Conservation (phyloP, 1,284 basidiomycete genomes). For the Sporisorium scitamineum region DNA sequence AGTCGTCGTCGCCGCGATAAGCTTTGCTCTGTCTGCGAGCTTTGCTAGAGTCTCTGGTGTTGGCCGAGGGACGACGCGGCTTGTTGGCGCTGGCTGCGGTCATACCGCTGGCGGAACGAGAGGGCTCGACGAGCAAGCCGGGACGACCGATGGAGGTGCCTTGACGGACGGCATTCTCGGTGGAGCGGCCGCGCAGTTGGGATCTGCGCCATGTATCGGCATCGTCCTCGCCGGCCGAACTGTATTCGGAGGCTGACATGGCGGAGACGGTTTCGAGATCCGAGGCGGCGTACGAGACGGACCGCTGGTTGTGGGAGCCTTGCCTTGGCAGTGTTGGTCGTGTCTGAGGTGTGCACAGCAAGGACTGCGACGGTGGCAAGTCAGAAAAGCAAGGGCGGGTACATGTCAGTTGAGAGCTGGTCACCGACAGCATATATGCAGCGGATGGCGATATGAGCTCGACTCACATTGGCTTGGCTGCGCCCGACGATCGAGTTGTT, state of each 20-base stretch:
- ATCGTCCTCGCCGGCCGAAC: conserved; percentile 56
- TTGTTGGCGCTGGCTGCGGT: conserved; percentile 23
- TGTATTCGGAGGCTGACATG: conserved; percentile 58
- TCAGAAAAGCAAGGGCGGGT: background rate
- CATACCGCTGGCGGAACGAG: conserved; percentile 32
- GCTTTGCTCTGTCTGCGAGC: conserved; percentile 39
- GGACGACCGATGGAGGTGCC: conserved; percentile 29
- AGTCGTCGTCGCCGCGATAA: conserved; percentile 34
- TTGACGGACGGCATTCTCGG: conserved; percentile 38
- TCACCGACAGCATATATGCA: background rate
- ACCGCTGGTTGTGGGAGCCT: conserved; percentile 42
- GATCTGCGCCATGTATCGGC: conserved; percentile 33
- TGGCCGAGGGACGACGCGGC: conserved; percentile 31
- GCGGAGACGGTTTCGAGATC: conserved; percentile 57
- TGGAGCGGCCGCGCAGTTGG: conserved; percentile 23
- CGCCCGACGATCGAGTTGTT: conserved; percentile 35
- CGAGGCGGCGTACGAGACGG: conserved; percentile 56
- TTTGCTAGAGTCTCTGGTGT: conserved; percentile 40
- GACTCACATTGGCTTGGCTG: conserved; percentile 33
- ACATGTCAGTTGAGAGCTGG: background rate
- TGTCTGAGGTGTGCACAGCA: conserved; percentile 30
- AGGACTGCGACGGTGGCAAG: background rate
- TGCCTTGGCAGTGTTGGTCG: conserved; percentile 35
- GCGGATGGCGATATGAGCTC: background rate
- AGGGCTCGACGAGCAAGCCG: conserved; percentile 37